These are phyloP conservation scores for Zoysia pacifica DNA, from an alignment of 176 grass and related monocot genomes.

Conservation along the genomic window DNA sequence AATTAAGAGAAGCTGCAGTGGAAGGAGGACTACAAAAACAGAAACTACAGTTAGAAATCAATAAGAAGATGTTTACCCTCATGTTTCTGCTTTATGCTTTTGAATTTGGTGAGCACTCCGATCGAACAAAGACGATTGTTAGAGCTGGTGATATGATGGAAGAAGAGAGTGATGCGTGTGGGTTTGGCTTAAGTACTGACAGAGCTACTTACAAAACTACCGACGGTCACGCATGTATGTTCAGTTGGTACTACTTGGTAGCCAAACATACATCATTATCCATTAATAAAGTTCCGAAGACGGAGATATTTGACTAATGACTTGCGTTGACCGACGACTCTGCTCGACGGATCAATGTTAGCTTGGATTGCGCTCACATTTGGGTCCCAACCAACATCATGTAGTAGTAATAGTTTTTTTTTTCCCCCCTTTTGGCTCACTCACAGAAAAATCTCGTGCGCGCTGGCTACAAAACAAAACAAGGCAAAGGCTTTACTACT, in stretches of 20 bases:
- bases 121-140: not conserved
- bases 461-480: too few relatives aligned
- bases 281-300: not conserved
- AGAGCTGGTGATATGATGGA: not conserved
- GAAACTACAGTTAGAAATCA: not conserved
- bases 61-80: conserved; percentile 28
- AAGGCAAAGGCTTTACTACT: too few relatives aligned
- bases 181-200: not conserved
- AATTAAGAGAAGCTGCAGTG: not conserved
- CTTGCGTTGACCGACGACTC: conserved; percentile 22
- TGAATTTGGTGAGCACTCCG: not conserved
- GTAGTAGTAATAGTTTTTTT: not conserved
- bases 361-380: not conserved
- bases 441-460: too few relatives aligned
- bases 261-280: conserved; percentile 1
- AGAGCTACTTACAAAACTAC: not conserved
- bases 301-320: conserved; percentile 6
- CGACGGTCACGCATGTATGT: not conserved
- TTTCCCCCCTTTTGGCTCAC: too few relatives aligned
- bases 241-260: conserved; percentile 9
- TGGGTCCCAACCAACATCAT: not conserved
- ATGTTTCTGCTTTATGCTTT: conserved; percentile 25
- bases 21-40: not conserved
- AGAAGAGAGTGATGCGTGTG: not conserved
- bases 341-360: not conserved